A percentile compares a stretch with the other conserved stretches of the same genome.
These are phyloP conservation scores for Amanita jacksonii DNA, from an alignment of 768 basidiomycete genomes.

Conservation along the genomic window DNA sequence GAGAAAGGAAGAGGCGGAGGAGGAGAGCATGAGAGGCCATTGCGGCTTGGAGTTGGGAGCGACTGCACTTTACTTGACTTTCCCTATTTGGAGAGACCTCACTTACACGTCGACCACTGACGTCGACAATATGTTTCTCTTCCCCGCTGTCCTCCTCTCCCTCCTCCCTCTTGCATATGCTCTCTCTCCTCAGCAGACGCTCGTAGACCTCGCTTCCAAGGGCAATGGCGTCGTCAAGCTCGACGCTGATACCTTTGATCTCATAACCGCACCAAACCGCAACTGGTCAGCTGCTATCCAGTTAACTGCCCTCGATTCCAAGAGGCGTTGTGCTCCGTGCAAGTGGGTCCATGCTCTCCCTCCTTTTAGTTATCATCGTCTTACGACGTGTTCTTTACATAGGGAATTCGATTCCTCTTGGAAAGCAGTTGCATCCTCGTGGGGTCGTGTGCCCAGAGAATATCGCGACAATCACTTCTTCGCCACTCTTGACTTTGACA, in stretches of 20 bases:
- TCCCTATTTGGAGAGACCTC: constrained; percentile 15
- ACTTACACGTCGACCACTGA: constrained; percentile 20
- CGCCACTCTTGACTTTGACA: constrained; percentile 81
- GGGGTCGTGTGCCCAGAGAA: constrained; percentile 49
- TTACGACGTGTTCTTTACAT: constrained; percentile 9
- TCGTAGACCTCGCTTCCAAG: constrained; percentile 56
- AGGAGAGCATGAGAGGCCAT: constrained; percentile 78
- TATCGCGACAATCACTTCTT: constrained; percentile 87
- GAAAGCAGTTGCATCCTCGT: constrained; percentile 76
- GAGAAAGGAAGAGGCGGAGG: constrained; percentile 85
- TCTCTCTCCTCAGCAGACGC: constrained; percentile 39
- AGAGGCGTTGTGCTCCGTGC: constrained; percentile 88
- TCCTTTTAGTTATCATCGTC: too few relatives aligned
- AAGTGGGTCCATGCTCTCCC: constrained; percentile 41
- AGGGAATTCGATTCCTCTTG: constrained; percentile 85
- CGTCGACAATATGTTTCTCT: constrained; percentile 14
- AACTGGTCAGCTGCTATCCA: constrained; percentile 85
- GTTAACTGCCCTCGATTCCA: constrained; percentile 77
- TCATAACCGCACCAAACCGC: constrained; percentile 65
- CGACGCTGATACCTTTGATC: constrained; percentile 64
- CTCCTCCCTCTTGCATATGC: constrained; percentile 23
- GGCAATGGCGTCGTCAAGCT: constrained; percentile 79
- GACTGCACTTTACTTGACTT: constrained; percentile 5
- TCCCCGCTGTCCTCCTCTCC: constrained; percentile 22
- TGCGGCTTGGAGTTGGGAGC: background rate